These are phyloP conservation scores for Acanthamoeba lenticulata DNA, from an alignment of 208 protist species.

Conservation along the genomic window DNA sequence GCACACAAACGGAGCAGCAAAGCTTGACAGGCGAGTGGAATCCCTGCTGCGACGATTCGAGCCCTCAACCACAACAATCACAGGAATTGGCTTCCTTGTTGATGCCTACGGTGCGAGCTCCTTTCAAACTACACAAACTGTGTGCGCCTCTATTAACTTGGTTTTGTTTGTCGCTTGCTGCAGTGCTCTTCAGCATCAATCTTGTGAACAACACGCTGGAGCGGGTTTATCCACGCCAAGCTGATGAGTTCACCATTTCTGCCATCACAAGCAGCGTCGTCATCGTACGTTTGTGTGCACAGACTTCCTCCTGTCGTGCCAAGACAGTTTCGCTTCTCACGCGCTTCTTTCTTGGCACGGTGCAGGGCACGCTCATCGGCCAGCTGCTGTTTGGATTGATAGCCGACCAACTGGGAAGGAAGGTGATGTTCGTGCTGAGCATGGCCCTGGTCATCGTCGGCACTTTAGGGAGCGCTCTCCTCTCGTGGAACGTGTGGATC, in stretches of 20 bases:
- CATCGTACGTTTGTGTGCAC: background rate
- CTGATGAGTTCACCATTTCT: background rate
- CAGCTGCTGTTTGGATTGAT: conserved; percentile 82
- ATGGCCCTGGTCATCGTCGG: conserved; percentile 59
- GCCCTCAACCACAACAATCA: background rate
- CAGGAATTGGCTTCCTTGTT: conserved; percentile 14
- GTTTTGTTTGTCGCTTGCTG: background rate
- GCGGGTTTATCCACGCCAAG: background rate
- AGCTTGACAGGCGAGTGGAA: background rate
- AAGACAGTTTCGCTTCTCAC: background rate
- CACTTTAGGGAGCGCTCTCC: conserved; percentile 23
- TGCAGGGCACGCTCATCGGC: conserved; percentile 73
- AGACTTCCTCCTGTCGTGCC: background rate
- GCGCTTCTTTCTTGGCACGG: background rate
- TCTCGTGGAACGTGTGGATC: conserved; percentile 27
- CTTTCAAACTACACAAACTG: background rate
- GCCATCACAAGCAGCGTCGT: conserved; percentile 41
- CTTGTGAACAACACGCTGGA: conserved; percentile 37
- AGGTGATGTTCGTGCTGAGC: conserved; percentile 71
- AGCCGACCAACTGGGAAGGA: conserved; percentile 76
- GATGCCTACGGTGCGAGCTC: background rate
- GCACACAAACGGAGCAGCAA: background rate
- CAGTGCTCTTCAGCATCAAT: conserved; percentile 28
- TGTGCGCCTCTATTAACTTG: background rate
- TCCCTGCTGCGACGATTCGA: conserved; percentile 10